Conservation (phyloP, 2,329 filamentous ascomycete species). For the Lasiodiplodia theobromae region DNA sequence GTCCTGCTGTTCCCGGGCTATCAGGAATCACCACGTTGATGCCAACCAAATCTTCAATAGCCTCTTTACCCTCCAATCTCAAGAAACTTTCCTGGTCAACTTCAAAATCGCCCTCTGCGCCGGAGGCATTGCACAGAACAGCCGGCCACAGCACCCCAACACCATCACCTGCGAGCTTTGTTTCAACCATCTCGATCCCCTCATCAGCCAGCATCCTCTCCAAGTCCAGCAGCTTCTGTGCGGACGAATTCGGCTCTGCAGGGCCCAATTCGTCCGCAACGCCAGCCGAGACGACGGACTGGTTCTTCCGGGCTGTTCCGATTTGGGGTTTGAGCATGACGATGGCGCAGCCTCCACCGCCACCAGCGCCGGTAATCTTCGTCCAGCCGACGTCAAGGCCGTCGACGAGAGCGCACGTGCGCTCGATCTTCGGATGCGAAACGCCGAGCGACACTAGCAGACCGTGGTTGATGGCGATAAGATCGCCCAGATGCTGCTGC, state of each 20-base stretch:
- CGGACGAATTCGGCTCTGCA: background rate
- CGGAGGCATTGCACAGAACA: slow-evolving; percentile 78
- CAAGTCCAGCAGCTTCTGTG: background rate
- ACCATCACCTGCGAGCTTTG: slow-evolving; percentile 88
- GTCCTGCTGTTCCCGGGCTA: slow-evolving; percentile 33
- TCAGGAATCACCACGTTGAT: slow-evolving; percentile 52
- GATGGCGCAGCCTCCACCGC: slow-evolving; percentile 94
- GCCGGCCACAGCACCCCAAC: slow-evolving; percentile 95
- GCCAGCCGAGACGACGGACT: slow-evolving; percentile 3
- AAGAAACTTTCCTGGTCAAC: slow-evolving; percentile 91
- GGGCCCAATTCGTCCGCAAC: slow-evolving; percentile 39
- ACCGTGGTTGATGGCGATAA: slow-evolving; percentile 94
- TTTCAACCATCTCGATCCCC: slow-evolving; percentile 84
- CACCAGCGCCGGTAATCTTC: slow-evolving; percentile 94
- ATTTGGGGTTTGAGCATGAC: slow-evolving; percentile 77
- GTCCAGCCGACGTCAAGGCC: slow-evolving; percentile 93
- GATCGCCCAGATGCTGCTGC: slow-evolving; percentile 76
- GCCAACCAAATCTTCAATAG: slow-evolving; percentile 88
- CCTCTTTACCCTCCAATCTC: slow-evolving; percentile 81
- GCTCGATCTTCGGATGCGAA: slow-evolving; percentile 90
- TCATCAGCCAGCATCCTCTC: slow-evolving; percentile 37
- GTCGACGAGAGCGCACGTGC: slow-evolving; percentile 84
- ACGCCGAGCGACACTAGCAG: slow-evolving; percentile 88
- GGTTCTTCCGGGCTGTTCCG: slow-evolving; percentile 30
- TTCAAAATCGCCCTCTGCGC: slow-evolving; percentile 84